Percentiles rank a stretch among this genome's conserved stretches.
Conservation (phyloP, 2,329 filamentous ascomycete species). For the Xenosphaeropsis pyriputrescens region DNA sequence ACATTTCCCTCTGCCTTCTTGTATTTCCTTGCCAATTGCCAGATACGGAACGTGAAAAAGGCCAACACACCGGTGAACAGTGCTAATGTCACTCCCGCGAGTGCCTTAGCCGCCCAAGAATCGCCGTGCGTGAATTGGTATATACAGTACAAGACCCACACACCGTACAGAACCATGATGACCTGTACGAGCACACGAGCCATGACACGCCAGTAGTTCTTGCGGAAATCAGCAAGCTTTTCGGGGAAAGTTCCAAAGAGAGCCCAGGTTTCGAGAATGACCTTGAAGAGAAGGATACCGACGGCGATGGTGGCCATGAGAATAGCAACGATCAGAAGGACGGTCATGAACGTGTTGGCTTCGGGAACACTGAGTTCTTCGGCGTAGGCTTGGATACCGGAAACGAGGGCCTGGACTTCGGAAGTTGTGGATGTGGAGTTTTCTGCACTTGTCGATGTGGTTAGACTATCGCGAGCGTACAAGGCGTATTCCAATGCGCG, state of each 20-base stretch:
- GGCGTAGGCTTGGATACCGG: conserved; percentile 70
- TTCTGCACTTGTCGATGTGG: conserved; percentile 28
- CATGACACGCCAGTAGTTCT: conserved; percentile 92
- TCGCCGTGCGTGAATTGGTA: conserved; percentile 91
- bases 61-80: conserved; percentile 69
- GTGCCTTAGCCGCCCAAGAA: conserved; percentile 78
- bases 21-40: conserved; percentile 55
- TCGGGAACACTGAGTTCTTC: conserved; percentile 74
- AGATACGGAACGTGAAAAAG: conserved; percentile 79
- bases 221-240: conserved; percentile 68
- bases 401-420: conserved; percentile 31
- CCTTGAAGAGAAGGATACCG: conserved; percentile 77
- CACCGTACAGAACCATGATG: conserved; percentile 81
- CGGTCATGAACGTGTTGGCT: conserved; percentile 91
- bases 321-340: conserved; percentile 78
- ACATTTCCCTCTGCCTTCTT: conserved; percentile 64
- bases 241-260: conserved; percentile 80
- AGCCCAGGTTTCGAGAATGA: conserved; percentile 81
- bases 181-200: conserved; percentile 79
- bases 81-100: conserved; percentile 68
- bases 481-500: conserved; percentile 36
- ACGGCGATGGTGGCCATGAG: conserved; percentile 73
- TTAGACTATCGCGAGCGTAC: conserved; percentile 34
- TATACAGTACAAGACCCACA: conserved; percentile 92
- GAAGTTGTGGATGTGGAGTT: conserved; percentile 6